Conservation (phyloP, 441 rosid genomes). For the Codiaeum variegatum region DNA sequence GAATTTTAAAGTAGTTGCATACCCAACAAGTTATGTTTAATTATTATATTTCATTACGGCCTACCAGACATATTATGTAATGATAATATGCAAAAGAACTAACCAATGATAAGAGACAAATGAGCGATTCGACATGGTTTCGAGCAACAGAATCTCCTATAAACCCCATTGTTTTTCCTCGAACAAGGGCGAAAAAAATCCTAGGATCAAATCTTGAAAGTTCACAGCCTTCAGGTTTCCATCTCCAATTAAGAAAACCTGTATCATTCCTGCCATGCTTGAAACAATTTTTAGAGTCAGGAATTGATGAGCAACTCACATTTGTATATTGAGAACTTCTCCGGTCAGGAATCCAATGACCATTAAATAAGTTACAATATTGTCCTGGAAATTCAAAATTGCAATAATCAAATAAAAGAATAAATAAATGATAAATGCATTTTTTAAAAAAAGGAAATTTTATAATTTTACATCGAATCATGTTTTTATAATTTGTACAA, state of each 20-base stretch:
- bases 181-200: slow-evolving; percentile 45
- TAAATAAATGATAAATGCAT: no score
- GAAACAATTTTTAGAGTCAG: slow-evolving; percentile 67
- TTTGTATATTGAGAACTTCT: slow-evolving; percentile 55
- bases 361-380: slow-evolving; percentile 56
- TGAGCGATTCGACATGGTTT: slow-evolving; percentile 84
- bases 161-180: slow-evolving; percentile 73
- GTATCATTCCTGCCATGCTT: slow-evolving; percentile 58
- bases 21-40: no score
- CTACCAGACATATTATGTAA: no score
- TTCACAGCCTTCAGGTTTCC: slow-evolving; percentile 78
- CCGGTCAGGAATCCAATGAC: slow-evolving; percentile 65
- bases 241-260: slow-evolving; percentile 74
- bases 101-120: slow-evolving; percentile 78
- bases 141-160: slow-evolving; percentile 87
- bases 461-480: no score
- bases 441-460: no score
- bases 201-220: slow-evolving; percentile 64
- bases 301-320: slow-evolving; percentile 60
- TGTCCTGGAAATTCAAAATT: slow-evolving; percentile 14
- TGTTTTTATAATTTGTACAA: no score
- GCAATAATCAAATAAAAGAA: neutral
- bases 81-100: neutral
- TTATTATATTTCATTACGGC: no score
- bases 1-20: no score